These are phyloP conservation scores for Favolaschia claudopus DNA, from an alignment of 768 basidiomycete genomes.

Conservation along the genomic window DNA sequence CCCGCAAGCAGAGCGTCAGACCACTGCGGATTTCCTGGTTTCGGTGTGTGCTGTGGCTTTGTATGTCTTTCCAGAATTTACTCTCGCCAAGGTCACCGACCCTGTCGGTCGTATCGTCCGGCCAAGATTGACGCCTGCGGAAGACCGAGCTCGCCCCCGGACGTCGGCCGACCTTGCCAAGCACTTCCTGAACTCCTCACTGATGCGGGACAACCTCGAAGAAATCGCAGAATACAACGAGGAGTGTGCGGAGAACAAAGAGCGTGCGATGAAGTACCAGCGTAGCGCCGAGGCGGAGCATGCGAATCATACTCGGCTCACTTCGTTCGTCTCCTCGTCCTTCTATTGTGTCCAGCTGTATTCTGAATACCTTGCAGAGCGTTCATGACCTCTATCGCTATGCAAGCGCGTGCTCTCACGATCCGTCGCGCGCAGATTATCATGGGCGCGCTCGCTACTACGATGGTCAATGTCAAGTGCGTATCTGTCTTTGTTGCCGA, in stretches of 20 bases:
- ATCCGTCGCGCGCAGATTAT: constrained; percentile 53
- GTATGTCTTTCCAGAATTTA: too few species aligned
- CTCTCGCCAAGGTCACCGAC: too few species aligned
- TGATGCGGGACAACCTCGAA: constrained; percentile 49
- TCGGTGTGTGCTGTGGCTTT: too few species aligned
- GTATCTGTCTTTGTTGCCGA: too few species aligned
- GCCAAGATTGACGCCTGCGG: constrained; percentile 44
- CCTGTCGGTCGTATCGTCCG: constrained; percentile 64
- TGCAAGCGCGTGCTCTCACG: constrained; percentile 57
- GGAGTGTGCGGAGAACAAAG: constrained; percentile 50
- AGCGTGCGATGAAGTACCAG: constrained; percentile 51
- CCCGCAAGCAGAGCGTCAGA: too few species aligned
- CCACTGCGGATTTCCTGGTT: too few species aligned
- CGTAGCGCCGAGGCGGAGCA: constrained; percentile 59
- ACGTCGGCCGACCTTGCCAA: constrained; percentile 66
- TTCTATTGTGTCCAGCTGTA: too few species aligned
- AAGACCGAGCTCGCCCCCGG: constrained; percentile 44
- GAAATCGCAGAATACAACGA: constrained; percentile 55
- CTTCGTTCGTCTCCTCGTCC: too few species aligned
- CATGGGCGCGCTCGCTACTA: constrained; percentile 47
- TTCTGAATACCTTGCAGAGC: too few species aligned
- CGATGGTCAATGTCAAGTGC: constrained; percentile 43
- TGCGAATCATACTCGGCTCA: constrained; percentile 46
- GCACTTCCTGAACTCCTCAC: constrained; percentile 49
- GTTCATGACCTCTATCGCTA: constrained; percentile 52